Evolutionary conservation across 305 asterid species (phyloP).

Genomic region (Fraxinus paxiana): DNA sequence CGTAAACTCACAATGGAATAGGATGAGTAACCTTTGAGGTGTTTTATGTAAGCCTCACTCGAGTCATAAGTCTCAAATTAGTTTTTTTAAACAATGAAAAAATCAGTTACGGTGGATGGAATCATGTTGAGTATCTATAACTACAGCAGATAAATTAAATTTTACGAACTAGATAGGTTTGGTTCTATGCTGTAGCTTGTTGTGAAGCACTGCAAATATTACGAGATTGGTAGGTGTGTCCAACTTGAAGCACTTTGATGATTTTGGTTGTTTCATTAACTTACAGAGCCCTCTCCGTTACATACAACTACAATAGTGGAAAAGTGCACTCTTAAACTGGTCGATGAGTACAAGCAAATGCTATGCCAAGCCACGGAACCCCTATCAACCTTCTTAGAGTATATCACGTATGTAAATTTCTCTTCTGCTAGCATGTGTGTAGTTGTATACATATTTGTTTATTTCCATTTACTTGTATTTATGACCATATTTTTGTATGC

Average conservation of each 20-base stretch:
- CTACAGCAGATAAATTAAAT: neutral
- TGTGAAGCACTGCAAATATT: neutral
- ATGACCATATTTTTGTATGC: neutral
- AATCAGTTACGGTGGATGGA: neutral
- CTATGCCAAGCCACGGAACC: constrained; percentile 95
- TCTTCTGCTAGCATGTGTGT: neutral
- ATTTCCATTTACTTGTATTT: neutral
- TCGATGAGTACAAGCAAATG: constrained; percentile 94
- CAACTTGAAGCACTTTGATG: neutral
- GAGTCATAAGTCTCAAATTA: neutral
- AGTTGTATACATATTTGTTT: neutral
- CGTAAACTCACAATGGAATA: neutral
- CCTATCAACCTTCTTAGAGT: constrained; percentile 82
- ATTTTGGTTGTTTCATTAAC: constrained; percentile 12
- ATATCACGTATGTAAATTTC: constrained; percentile 55
- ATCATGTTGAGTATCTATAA: neutral
- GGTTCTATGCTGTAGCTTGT: neutral
- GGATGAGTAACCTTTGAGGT: neutral
- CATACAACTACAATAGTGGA: constrained; percentile 97
- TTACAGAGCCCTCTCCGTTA: constrained; percentile 88
- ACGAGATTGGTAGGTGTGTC: neutral
- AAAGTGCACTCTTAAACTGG: constrained; percentile 94
- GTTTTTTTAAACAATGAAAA: neutral
- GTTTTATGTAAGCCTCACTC: neutral
- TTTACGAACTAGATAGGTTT: constrained; percentile 3